Evolutionary conservation across 495 filamentous ascomycete species (phyloP).

Genomic region (Pyrenopolyporus hunteri): DNA sequence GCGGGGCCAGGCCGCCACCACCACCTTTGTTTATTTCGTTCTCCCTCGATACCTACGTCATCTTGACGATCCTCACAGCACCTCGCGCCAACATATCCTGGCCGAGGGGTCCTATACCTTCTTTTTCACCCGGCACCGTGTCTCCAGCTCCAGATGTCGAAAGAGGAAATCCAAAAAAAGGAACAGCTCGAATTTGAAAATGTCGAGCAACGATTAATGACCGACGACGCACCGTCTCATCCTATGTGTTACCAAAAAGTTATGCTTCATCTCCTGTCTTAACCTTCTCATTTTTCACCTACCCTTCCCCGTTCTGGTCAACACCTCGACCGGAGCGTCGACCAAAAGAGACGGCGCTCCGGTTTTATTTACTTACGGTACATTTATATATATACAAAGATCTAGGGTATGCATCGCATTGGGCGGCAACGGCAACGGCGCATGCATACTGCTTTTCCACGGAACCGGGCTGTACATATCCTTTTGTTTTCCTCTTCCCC

Average conservation of each 20-base stretch:
- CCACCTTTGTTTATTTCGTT: neutral
- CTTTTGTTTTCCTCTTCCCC: conserved; percentile 11
- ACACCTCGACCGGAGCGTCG: conserved; percentile 1
- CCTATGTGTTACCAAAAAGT: conserved; percentile 34
- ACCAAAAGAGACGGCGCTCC: no score
- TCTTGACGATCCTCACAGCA: conserved; percentile 10
- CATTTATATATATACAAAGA: conserved; percentile 18
- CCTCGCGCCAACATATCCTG: conserved; percentile 7
- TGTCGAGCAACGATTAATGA: conserved; percentile 30
- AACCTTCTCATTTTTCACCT: conserved; percentile 1
- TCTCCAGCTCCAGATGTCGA: conserved; percentile 10
- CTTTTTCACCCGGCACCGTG: conserved; percentile 11
- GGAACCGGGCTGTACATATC: conserved; percentile 17
- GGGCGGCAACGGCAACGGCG: conserved; percentile 14
- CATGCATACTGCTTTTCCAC: conserved; percentile 21
- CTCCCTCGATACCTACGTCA: conserved; percentile 4
- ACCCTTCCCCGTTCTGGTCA: conserved; percentile 7
- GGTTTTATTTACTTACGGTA: conserved; percentile 17
- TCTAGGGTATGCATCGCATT: conserved; percentile 27
- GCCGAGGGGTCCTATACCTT: conserved; percentile 12
- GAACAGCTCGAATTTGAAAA: conserved; percentile 9
- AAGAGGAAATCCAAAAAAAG: conserved; percentile 21
- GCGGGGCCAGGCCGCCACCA: conserved; percentile 18
- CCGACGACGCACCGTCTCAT: conserved; percentile 26
- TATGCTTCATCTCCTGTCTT: conserved; percentile 34